Conservation (phyloP, 2,329 filamentous ascomycete genomes). For the Talaromyces sp. region DNA sequence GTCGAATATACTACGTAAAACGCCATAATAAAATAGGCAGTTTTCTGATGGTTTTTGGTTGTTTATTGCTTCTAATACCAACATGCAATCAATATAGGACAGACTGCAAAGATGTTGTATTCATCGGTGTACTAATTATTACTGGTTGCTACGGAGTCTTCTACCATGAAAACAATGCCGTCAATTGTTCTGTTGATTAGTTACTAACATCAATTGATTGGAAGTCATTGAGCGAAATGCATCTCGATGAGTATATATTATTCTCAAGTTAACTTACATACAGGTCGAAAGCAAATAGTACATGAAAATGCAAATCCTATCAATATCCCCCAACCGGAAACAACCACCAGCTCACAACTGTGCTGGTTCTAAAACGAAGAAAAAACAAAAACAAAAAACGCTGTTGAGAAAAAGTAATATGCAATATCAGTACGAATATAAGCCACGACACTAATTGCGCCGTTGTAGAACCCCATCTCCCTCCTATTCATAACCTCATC, state of each 20-base stretch:
- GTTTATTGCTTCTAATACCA: too few relatives aligned
- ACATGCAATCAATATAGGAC: too few relatives aligned
- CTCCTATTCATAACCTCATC: slow-evolving; percentile 5
- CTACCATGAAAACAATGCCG: slow-evolving; percentile 13
- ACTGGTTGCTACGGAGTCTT: slow-evolving; percentile 31
- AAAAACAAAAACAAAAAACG: slow-evolving; percentile 3
- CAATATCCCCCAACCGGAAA: neutral
- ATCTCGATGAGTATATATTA: neutral
- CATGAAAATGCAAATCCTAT: slow-evolving; percentile 1
- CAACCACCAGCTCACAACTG: neutral
- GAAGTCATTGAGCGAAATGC: neutral
- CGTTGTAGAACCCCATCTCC: slow-evolving; percentile 1
- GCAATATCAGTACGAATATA: slow-evolving; percentile 2
- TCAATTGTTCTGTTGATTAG: too few relatives aligned
- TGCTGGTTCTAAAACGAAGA: neutral
- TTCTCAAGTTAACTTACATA: slow-evolving; percentile 8
- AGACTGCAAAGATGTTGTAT: too few relatives aligned
- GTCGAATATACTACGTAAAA: neutral
- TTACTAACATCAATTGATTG: neutral
- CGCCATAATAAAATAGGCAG: too few relatives aligned
- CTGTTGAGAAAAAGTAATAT: neutral
- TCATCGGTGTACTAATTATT: too few relatives aligned
- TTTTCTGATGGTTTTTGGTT: too few relatives aligned
- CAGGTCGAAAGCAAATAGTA: slow-evolving; percentile 5
- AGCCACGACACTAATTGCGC: slow-evolving; percentile 4